These are phyloP conservation scores for Stellera chamaejasme DNA, from an alignment of 345 rosid genomes.

Conservation along the genomic window DNA sequence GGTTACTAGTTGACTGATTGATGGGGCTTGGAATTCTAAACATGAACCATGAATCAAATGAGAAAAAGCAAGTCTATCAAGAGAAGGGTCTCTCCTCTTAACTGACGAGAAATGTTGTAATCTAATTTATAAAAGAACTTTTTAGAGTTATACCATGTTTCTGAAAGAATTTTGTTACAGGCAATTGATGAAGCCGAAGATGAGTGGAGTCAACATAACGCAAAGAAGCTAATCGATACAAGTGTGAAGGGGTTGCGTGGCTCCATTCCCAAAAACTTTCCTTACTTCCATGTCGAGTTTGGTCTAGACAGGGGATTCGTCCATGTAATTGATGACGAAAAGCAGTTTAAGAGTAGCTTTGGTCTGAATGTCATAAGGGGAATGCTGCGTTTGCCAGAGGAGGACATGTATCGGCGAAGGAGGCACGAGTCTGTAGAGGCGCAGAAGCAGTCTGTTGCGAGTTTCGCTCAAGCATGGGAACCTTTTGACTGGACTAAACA, in stretches of 20 bases:
- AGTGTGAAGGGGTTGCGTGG: conserved; percentile 74
- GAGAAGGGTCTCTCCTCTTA: too few relatives aligned
- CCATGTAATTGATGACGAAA: conserved; percentile 93
- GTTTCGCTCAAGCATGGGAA: conserved; percentile 59
- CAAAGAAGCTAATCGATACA: conserved; percentile 89
- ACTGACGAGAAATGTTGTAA: too few relatives aligned
- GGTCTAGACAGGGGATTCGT: conserved; percentile 75
- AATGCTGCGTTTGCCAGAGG: conserved; percentile 68
- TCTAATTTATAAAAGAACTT: too few relatives aligned
- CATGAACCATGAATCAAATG: too few relatives aligned
- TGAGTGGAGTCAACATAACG: conserved; percentile 97
- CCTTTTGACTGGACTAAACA: conserved; percentile 93
- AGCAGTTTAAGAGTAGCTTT: conserved; percentile 66
- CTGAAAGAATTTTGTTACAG: conserved; percentile 24
- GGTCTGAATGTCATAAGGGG: conserved; percentile 91
- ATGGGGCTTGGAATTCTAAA: too few relatives aligned
- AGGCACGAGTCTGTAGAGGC: conserved; percentile 55
- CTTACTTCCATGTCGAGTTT: conserved; percentile 92
- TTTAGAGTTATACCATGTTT: background rate
- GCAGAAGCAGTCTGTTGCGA: conserved; percentile 57
- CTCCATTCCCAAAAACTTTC: conserved; percentile 86
- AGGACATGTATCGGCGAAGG: conserved; percentile 78
- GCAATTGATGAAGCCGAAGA: conserved; percentile 98
- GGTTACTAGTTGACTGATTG: too few relatives aligned
- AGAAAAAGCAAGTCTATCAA: too few relatives aligned